Base-by-base conservation (phyloP, 2,329 filamentous ascomycete genomes). In the Sclerotinia borealis region DNA sequence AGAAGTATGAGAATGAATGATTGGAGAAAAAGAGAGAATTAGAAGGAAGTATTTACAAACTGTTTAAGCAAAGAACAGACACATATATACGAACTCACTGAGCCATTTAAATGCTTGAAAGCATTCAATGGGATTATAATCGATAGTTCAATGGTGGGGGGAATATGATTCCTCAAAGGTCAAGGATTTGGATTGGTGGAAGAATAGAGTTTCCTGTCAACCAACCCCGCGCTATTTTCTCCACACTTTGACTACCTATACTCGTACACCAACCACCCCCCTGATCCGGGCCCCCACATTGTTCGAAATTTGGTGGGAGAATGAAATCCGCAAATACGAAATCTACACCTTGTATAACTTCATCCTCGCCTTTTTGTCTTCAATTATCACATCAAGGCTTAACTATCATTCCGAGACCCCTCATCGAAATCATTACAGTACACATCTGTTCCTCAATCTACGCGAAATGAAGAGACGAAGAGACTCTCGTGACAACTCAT, bases 161-260 rank as follows among this genome's bases (percentile, higher is more conserved):
- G 29, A 8, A 19, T 29, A n/a, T n/a, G n/a, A n/a, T n/a, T n/a
- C n/a, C n/a, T n/a, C n/a, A n/a, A n/a, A n/a, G n/a, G n/a, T 49
- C 27, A 47, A 48, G 45, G 45, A 41, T 43, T 31, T 31, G 17
- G 17, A 56, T 56, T 56, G 54, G 54, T 56, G 54, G 54, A 45
- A 56, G 39, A 56, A 56, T 56, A 45, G 27, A 34, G 39, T 45
- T 56, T 56, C 54, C 27, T 25, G 27, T 56, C 39, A 45, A 56
- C 54, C 39, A 45, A 56, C 54, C 54, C 39, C 52, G 52, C 52
- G 52, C 52, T 45, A 43, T 39, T 37, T n/a, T n/a, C n/a, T n/a
- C n/a, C n/a, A n/a, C n/a, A n/a, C n/a, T n/a, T n/a, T n/a, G n/a
- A n/a, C n/a, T n/a, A n/a, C n/a, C n/a, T n/a, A n/a, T n/a, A n/a